Conservation (phyloP, 75 land plant genomes). For the Pinus taeda region DNA sequence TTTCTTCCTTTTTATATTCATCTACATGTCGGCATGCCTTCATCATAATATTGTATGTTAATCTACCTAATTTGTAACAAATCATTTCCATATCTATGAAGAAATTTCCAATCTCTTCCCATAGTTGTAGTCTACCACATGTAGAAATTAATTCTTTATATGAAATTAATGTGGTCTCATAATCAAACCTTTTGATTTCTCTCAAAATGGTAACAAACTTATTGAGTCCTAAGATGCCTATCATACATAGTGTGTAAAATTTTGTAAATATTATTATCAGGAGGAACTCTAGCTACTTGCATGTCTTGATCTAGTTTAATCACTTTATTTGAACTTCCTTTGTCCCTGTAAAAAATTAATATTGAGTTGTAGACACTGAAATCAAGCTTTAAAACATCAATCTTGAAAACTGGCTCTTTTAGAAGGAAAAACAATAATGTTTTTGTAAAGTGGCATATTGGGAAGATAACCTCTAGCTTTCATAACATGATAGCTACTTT, state of each 20-base stretch:
- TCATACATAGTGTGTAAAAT: constrained; percentile 74
- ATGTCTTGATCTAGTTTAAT: constrained; percentile 44
- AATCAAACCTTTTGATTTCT: constrained; percentile 55
- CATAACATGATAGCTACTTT: constrained; percentile 71
- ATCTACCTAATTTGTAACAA: constrained; percentile 54
- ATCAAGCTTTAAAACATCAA: constrained; percentile 76
- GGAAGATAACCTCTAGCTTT: constrained; percentile 78
- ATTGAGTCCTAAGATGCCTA: constrained; percentile 62
- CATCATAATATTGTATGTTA: constrained; percentile 79
- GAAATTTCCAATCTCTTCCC: constrained; percentile 58
- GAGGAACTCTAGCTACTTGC: constrained; percentile 39
- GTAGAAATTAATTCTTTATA: constrained; percentile 68
- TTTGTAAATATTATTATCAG: constrained; percentile 70
- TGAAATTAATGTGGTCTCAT: constrained; percentile 57
- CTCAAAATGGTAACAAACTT: constrained; percentile 58
- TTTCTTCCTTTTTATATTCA: constrained; percentile 53
- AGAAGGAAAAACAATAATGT: constrained; percentile 46
- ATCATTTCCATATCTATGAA: constrained; percentile 34
- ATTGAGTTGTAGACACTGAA: constrained; percentile 61
- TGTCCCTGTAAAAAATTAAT: constrained; percentile 55
- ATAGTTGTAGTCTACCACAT: constrained; percentile 51
- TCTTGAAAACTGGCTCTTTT: constrained; percentile 48
- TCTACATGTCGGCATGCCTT: constrained; percentile 74
- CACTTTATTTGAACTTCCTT: constrained; percentile 55
- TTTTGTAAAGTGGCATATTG: constrained; percentile 70